Conservation (phyloP, 1,139 yeast species). For the Yamadazyma atlantica region DNA sequence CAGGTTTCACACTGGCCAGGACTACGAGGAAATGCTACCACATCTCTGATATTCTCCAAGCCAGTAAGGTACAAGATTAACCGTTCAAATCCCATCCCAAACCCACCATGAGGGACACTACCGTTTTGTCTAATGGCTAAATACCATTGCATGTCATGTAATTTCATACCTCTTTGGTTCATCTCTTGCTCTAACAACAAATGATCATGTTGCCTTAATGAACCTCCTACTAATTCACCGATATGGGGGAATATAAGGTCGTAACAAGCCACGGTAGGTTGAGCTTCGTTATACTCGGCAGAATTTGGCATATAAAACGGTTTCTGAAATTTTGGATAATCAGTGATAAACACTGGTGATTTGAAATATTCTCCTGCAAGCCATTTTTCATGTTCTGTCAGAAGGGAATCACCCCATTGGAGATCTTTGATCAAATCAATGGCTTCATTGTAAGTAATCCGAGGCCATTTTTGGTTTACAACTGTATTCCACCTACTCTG, state of each 20-base stretch:
- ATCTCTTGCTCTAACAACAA: slow-evolving; percentile 51
- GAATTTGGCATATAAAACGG: slow-evolving; percentile 86
- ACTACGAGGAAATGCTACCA: slow-evolving; percentile 73
- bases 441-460: slow-evolving; percentile 76
- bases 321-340: slow-evolving; percentile 76
- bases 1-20: slow-evolving; percentile 27
- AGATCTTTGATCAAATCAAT: slow-evolving; percentile 38
- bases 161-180: slow-evolving; percentile 50
- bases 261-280: slow-evolving; percentile 80
- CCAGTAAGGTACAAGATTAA: slow-evolving; percentile 71
- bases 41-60: slow-evolving; percentile 78
- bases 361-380: slow-evolving; percentile 68
- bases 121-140: slow-evolving; percentile 72
- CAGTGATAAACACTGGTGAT: slow-evolving; percentile 85
- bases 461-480: slow-evolving; percentile 54
- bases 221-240: slow-evolving; percentile 97
- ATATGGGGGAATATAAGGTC: slow-evolving; percentile 86
- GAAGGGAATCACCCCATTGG: slow-evolving; percentile 72
- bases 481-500: slow-evolving; percentile 34
- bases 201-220: slow-evolving; percentile 77
- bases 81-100: slow-evolving; percentile 93
- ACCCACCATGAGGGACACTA: slow-evolving; percentile 92
- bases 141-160: slow-evolving; percentile 76
- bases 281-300: slow-evolving; percentile 26
- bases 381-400: slow-evolving; percentile 90